Evolutionary conservation across 345 rosid genomes (phyloP).

Genomic region (Camelina laxa): DNA sequence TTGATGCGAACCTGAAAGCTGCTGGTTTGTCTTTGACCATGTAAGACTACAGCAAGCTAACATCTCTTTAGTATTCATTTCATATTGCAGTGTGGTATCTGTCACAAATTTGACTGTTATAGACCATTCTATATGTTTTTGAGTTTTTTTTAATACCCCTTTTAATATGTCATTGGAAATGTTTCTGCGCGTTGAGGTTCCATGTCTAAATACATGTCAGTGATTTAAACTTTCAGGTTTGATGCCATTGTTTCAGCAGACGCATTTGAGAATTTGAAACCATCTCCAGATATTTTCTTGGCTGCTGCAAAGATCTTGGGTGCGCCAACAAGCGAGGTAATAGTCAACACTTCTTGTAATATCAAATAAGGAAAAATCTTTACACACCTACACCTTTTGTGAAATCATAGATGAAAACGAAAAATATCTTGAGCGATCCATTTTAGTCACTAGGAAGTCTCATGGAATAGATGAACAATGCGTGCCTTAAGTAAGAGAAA

Average conservation of each 20-base stretch:
- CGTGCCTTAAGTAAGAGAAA: background rate
- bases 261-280: constrained; percentile 96
- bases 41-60: constrained; percentile 49
- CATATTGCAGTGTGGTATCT: background rate
- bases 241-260: constrained; percentile 98
- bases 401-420: background rate
- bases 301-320: constrained; percentile 85
- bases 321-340: constrained; percentile 82
- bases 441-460: constrained; percentile 2
- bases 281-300: constrained; percentile 97
- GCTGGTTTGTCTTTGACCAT: constrained; percentile 74
- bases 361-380: background rate
- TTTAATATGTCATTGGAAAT: background rate
- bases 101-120: background rate
- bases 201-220: constrained; percentile 16
- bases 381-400: background rate
- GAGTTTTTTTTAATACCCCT: background rate
- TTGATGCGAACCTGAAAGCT: constrained; percentile 91
- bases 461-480: constrained; percentile 3
- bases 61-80: background rate
- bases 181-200: background rate
- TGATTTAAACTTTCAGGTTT: constrained; percentile 61
- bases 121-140: background rate
- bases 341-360: background rate
- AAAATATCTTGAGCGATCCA: background rate